A percentile compares a stretch with the other conserved stretches of the same genome.
Conservation (phyloP, 148 eudicot genomes). For the Vaccinium darrowii region DNA sequence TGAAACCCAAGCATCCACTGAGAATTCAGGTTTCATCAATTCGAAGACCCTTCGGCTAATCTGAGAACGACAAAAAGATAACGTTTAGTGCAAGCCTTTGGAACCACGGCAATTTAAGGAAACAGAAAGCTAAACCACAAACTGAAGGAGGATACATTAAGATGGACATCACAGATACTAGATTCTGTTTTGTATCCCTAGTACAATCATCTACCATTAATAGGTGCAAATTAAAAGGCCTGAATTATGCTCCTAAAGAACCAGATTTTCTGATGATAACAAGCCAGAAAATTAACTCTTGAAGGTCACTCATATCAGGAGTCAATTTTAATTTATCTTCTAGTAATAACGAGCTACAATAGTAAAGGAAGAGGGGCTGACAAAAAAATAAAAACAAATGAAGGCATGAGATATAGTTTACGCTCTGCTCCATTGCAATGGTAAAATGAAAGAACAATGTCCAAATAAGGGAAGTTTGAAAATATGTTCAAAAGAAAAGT, state of each 20-base stretch:
- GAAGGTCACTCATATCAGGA: background rate
- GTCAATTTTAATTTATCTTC: background rate
- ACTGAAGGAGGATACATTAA: background rate
- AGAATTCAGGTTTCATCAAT: slow-evolving; percentile 54
- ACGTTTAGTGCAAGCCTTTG: background rate
- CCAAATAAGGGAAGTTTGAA: background rate
- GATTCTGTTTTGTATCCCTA: background rate
- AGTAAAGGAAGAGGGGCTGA: background rate
- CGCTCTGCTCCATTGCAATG: background rate
- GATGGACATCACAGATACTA: background rate
- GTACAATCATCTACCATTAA: background rate
- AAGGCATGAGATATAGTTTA: background rate
- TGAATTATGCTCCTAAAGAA: background rate
- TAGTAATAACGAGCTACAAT: background rate
- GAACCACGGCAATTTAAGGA: background rate
- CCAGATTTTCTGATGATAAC: background rate
- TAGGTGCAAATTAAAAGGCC: background rate
- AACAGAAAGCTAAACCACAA: background rate
- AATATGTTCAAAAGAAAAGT: background rate
- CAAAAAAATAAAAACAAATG: background rate
- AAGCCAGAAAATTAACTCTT: background rate
- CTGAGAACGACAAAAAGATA: slow-evolving; percentile 35
- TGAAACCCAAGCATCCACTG: slow-evolving; percentile 37
- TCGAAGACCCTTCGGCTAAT: slow-evolving; percentile 92
- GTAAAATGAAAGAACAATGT: background rate